These are phyloP conservation scores for Xylaria palmicola DNA, from an alignment of 495 filamentous ascomycete species.

Conservation along the genomic window DNA sequence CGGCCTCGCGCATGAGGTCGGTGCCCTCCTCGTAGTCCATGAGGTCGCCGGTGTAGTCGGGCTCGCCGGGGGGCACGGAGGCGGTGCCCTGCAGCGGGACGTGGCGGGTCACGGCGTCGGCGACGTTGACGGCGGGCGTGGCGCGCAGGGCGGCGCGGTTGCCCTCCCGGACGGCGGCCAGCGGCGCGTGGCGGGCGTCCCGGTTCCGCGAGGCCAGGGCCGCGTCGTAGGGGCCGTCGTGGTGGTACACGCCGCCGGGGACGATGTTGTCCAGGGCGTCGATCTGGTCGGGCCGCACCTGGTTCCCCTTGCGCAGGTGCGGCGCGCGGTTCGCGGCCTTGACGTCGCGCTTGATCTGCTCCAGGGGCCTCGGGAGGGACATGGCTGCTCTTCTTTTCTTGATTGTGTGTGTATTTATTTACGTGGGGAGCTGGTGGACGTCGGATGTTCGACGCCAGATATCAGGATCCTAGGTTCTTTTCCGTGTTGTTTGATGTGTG, in stretches of 20 bases:
- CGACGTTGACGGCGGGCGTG: constrained; percentile 76
- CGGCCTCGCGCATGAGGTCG: constrained; percentile 73
- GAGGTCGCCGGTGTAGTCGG: constrained; percentile 62
- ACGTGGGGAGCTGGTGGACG: too few species aligned
- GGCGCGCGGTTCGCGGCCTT: constrained; percentile 62
- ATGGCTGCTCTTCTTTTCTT: not conserved
- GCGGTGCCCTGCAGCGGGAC: constrained; percentile 85
- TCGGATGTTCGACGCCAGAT: too few species aligned
- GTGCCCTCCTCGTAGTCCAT: constrained; percentile 85
- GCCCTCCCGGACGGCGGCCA: constrained; percentile 71
- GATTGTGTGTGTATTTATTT: not conserved
- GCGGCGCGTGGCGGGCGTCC: constrained; percentile 60
- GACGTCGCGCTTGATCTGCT: constrained; percentile 52
- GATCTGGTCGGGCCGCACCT: constrained; percentile 73
- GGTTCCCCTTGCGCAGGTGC: constrained; percentile 60
- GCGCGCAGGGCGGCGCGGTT: constrained; percentile 80
- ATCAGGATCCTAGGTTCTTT: too few species aligned
- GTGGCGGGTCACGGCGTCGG: constrained; percentile 71
- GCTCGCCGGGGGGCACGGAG: constrained; percentile 66
- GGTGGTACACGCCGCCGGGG: constrained; percentile 69
- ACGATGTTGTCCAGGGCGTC: constrained; percentile 68
- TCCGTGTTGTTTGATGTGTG: too few species aligned
- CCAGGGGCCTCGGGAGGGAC: not conserved
- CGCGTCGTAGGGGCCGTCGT: constrained; percentile 91
- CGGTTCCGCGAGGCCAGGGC: constrained; percentile 69